phyloP scores from a whole-genome alignment of 345 rosid species.

The Sonneratia caseolaris region DNA sequence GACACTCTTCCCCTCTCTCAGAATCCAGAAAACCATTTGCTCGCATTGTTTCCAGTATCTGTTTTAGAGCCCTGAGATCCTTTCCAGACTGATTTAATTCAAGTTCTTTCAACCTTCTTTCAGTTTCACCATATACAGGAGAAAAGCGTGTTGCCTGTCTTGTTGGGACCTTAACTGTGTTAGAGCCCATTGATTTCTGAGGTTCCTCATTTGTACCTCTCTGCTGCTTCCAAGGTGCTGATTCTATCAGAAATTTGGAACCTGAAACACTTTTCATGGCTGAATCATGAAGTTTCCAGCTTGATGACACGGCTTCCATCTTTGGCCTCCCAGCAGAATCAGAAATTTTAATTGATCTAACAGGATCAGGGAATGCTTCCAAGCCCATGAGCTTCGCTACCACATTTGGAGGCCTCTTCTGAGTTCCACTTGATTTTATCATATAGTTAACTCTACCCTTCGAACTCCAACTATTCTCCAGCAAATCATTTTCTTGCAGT shows the following conservation, averaged over 20 bases:
- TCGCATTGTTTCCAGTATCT: constrained; percentile 69
- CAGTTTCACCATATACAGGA: constrained; percentile 65
- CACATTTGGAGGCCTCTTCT: constrained; percentile 62
- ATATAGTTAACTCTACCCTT: constrained; percentile 17
- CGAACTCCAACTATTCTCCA: constrained; percentile 16
- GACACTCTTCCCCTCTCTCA: constrained; percentile 46
- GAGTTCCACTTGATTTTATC: constrained; percentile 21
- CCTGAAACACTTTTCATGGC: constrained; percentile 52
- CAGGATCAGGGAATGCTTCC: constrained; percentile 66
- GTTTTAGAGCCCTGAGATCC: constrained; percentile 76
- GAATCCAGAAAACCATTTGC: constrained; percentile 55
- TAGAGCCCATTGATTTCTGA: constrained; percentile 31
- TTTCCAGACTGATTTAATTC: constrained; percentile 70
- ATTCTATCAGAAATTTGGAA: constrained; percentile 57
- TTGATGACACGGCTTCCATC: constrained; percentile 52
- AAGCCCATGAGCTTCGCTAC: constrained; percentile 96
- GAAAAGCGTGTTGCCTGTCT: constrained; percentile 31
- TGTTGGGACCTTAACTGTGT: constrained; percentile 31
- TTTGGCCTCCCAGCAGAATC: constrained; percentile 39
- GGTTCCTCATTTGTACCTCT: constrained; percentile 31
- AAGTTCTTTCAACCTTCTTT: constrained; percentile 58
- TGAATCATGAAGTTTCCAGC: constrained; percentile 62
- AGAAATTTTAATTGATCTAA: constrained; percentile 23
- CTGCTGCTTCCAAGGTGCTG: constrained; percentile 81
- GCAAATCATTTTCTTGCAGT: background rate